These are phyloP conservation scores for Geotrichum fermentans DNA, from an alignment of 1,139 yeast species.

Conservation along the genomic window DNA sequence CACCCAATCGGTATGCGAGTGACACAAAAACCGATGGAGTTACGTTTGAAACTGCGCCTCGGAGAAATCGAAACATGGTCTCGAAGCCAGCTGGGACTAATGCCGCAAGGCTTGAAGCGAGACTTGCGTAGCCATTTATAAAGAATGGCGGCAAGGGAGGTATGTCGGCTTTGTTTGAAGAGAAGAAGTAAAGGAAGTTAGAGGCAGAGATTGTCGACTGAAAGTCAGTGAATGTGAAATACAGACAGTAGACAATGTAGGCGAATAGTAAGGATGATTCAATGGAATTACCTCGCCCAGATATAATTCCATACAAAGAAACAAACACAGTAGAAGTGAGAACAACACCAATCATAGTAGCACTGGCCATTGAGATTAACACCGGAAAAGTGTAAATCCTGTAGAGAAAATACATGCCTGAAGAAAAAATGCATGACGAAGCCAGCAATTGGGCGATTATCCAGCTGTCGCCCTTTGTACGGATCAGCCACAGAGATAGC, in stretches of 20 bases:
- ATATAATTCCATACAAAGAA: constrained; percentile 77
- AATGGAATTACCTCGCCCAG: constrained; percentile 79
- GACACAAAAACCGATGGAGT: constrained; percentile 79
- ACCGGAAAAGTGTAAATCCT: constrained; percentile 76
- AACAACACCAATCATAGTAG: constrained; percentile 80
- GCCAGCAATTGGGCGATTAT: constrained; percentile 67
- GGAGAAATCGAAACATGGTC: constrained; percentile 65
- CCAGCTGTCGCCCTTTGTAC: constrained; percentile 61
- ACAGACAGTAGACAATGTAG: constrained; percentile 85
- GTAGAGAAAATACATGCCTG: constrained; percentile 71
- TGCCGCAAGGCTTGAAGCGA: constrained; percentile 43
- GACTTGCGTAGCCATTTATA: constrained; percentile 39
- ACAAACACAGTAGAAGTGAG: constrained; percentile 70
- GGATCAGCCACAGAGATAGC: constrained; percentile 67
- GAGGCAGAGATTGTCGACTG: constrained; percentile 33
- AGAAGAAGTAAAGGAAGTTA: constrained; percentile 29
- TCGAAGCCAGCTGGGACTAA: constrained; percentile 46
- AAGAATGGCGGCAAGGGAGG: constrained; percentile 39
- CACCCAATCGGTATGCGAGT: constrained; percentile 77
- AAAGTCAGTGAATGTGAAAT: constrained; percentile 83
- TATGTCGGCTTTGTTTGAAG: constrained; percentile 24
- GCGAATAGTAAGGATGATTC: constrained; percentile 84
- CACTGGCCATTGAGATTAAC: constrained; percentile 59
- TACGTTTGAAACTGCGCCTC: constrained; percentile 65
- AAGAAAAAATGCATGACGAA: constrained; percentile 71